These are phyloP conservation scores for Barbatosphaeria neglecta DNA, from an alignment of 495 filamentous ascomycete species.

Conservation along the genomic window DNA sequence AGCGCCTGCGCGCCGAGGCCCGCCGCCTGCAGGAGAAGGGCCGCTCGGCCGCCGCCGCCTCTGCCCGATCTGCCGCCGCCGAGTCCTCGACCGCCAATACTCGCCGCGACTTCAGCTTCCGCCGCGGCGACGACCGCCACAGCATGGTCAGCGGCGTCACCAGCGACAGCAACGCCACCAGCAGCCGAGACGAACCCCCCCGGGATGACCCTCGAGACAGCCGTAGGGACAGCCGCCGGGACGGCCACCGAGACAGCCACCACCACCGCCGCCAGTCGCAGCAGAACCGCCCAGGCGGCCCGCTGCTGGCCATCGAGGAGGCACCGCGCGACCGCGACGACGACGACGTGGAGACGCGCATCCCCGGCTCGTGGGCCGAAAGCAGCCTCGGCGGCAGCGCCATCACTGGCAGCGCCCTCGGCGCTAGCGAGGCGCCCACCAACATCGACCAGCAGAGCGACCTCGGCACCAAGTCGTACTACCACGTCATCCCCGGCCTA, in stretches of 20 bases:
- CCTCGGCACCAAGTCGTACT: slow-evolving; percentile 69
- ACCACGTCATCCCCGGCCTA: slow-evolving; percentile 66
- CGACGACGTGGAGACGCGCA: slow-evolving; percentile 9
- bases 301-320: slow-evolving; percentile 27
- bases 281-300: slow-evolving; percentile 21
- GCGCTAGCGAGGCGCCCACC: not conserved
- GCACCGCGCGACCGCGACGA: slow-evolving; percentile 10
- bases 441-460: slow-evolving; percentile 41
- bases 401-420: not conserved
- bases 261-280: not conserved
- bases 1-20: slow-evolving; percentile 38
- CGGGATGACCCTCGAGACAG: too few species aligned
- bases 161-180: slow-evolving; percentile 6
- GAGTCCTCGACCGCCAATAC: not conserved
- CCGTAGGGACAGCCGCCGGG: too few species aligned
- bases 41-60: slow-evolving; percentile 9
- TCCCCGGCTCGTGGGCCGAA: slow-evolving; percentile 47
- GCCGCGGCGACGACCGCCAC: slow-evolving; percentile 29
- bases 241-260: too few species aligned
- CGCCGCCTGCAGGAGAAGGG: slow-evolving; percentile 28
- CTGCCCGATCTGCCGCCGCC: not conserved
- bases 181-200: too few species aligned
- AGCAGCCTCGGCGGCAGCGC: slow-evolving; percentile 34
- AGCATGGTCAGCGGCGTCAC: slow-evolving; percentile 14
- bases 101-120: slow-evolving; percentile 39